These are phyloP conservation scores for Turritis glabra DNA, from an alignment of 345 rosid genomes.

Conservation along the genomic window DNA sequence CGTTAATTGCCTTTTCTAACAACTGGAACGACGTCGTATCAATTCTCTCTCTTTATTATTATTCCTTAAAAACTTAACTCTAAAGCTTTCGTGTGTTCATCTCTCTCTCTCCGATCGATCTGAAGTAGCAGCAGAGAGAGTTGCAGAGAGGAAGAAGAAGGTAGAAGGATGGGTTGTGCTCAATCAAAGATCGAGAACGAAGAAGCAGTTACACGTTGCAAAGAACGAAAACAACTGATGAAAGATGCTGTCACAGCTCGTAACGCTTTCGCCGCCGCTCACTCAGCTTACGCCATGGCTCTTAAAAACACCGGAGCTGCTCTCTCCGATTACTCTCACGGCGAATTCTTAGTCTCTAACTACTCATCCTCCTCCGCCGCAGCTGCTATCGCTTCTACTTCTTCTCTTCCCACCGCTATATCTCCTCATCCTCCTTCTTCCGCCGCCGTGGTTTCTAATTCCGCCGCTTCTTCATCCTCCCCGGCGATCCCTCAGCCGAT, in stretches of 20 bases:
- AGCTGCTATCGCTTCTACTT: conserved; percentile 8
- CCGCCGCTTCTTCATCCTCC: conserved; percentile 34
- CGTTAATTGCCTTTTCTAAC: conserved; percentile 11
- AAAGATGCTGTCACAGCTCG: conserved; percentile 70
- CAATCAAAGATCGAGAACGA: conserved; percentile 98
- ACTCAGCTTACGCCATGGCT: conserved; percentile 73
- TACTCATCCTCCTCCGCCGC: conserved; percentile 24
- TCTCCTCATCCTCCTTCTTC: conserved; percentile 71
- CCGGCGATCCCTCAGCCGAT: conserved; percentile 18
- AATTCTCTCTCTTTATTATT: not conserved
- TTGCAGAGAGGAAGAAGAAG: not conserved
- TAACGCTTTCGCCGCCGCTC: conserved; percentile 98
- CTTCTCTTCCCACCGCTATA: conserved; percentile 19
- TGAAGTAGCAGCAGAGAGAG: conserved; percentile 3
- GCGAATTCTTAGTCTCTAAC: conserved; percentile 49
- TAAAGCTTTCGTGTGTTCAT: conserved; percentile 1
- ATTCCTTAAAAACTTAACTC: conserved; percentile 6
- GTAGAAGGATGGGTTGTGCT: conserved; percentile 70
- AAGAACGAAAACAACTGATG: conserved; percentile 68
- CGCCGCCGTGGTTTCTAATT: conserved; percentile 46
- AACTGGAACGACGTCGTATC: conserved; percentile 25
- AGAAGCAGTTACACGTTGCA: conserved; percentile 85
- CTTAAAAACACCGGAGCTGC: conserved; percentile 94
- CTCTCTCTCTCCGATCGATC: conserved; percentile 23
- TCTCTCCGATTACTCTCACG: conserved; percentile 79